Evolutionary conservation across 2,329 filamentous ascomycete genomes (phyloP).

Genomic region (Aspergillus transmontanensis): DNA sequence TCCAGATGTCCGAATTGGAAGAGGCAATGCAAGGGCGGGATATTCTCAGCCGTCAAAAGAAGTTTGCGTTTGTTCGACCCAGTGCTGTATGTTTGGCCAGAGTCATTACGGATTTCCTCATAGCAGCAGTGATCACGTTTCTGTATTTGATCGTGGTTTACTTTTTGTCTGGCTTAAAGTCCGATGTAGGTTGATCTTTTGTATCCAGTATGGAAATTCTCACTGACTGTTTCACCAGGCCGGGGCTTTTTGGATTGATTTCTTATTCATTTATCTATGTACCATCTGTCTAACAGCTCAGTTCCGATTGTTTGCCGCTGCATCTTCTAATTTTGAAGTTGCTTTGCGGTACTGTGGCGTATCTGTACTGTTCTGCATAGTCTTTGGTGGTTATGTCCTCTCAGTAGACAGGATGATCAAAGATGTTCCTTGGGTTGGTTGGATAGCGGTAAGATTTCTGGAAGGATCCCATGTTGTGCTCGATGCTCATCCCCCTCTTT

Average conservation of each 20-base stretch:
- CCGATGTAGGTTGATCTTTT: slow-evolving; percentile 23
- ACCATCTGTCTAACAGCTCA: slow-evolving; percentile 62
- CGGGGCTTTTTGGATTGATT: slow-evolving; percentile 64
- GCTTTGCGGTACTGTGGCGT: slow-evolving; percentile 63
- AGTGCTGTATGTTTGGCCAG: slow-evolving; percentile 61
- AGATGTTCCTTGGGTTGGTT: slow-evolving; percentile 65
- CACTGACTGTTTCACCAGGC: slow-evolving; percentile 36
- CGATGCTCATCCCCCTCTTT: slow-evolving; percentile 19
- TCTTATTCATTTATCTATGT: slow-evolving; percentile 60
- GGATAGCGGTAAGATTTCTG: slow-evolving; percentile 44
- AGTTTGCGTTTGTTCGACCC: slow-evolving; percentile 66
- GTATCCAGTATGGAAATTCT: background rate
- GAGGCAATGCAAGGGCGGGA: slow-evolving; percentile 70
- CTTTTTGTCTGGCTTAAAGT: slow-evolving; percentile 54
- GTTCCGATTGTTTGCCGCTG: slow-evolving; percentile 63
- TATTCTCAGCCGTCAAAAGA: slow-evolving; percentile 66
- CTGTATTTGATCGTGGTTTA: slow-evolving; percentile 63
- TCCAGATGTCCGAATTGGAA: slow-evolving; percentile 74
- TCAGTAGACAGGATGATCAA: slow-evolving; percentile 58
- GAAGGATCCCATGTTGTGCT: background rate
- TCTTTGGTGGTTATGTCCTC: slow-evolving; percentile 66
- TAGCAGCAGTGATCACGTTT: slow-evolving; percentile 55
- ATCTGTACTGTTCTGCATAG: slow-evolving; percentile 59
- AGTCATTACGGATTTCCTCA: slow-evolving; percentile 59
- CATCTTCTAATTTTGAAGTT: slow-evolving; percentile 63